These are phyloP conservation scores for Omphalotus guepiniiformis DNA, from an alignment of 768 basidiomycete species.

Conservation along the genomic window DNA sequence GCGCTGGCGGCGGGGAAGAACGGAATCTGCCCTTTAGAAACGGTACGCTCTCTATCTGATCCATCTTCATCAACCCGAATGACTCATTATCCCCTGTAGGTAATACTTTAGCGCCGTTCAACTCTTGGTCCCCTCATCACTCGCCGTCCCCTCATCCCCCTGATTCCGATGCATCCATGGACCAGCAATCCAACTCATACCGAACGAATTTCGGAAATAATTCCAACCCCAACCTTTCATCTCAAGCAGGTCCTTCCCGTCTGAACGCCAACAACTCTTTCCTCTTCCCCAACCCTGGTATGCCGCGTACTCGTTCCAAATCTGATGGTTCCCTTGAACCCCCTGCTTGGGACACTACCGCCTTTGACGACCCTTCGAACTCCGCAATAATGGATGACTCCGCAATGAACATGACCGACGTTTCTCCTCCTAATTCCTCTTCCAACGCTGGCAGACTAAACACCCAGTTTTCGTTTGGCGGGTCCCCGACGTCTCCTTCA, in stretches of 20 bases:
- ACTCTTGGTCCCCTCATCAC: neutral
- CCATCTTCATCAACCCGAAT: neutral
- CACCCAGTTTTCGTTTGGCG: constrained; percentile 5
- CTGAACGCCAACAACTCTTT: constrained; percentile 31
- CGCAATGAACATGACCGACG: constrained; percentile 37
- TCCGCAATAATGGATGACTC: constrained; percentile 18
- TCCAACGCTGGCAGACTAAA: constrained; percentile 11
- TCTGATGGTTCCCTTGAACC: constrained; percentile 57
- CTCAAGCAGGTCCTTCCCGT: constrained; percentile 25
- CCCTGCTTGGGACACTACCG: constrained; percentile 43
- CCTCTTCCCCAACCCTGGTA: constrained; percentile 30
- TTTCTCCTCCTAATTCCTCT: constrained; percentile 27
- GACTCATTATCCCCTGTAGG: neutral
- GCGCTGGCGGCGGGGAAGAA: constrained; percentile 13
- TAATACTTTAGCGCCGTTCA: constrained; percentile 4
- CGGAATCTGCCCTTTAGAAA: constrained; percentile 45
- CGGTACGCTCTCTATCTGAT: constrained; percentile 34
- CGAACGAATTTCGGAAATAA: neutral
- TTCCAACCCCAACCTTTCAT: constrained; percentile 13
- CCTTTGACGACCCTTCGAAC: constrained; percentile 10
- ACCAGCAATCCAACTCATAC: neutral
- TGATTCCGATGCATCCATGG: neutral
- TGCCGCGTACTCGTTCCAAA: constrained; percentile 50
- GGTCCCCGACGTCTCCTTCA: constrained; percentile 2
- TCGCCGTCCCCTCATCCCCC: constrained; percentile 8